Evolutionary conservation across 345 rosid genomes (phyloP).

Genomic region (Salix purpurea): DNA sequence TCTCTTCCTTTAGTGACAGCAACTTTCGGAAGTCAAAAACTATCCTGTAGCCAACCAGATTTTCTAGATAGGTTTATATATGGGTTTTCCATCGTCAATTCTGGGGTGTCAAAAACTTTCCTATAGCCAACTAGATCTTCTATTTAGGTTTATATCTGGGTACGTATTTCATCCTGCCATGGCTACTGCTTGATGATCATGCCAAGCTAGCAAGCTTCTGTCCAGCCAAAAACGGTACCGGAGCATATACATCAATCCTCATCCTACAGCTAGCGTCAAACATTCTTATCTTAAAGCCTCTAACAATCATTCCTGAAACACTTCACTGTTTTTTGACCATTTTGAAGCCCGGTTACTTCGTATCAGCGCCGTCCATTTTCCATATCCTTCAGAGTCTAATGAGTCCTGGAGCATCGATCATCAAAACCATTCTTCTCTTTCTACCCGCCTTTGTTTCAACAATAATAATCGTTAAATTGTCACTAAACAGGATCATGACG

Average conservation of each 20-base stretch:
- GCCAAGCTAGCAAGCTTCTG: neutral
- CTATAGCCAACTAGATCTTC: no score
- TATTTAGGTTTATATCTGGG: neutral
- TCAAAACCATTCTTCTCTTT: neutral
- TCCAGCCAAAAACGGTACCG: neutral
- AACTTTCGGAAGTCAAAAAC: neutral
- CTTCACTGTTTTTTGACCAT: neutral
- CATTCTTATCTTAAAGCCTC: neutral
- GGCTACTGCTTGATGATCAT: neutral
- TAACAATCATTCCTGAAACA: neutral
- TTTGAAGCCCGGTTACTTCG: neutral
- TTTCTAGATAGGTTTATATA: neutral
- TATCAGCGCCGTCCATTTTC: no score
- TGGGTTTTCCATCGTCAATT: neutral
- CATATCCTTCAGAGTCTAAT: no score
- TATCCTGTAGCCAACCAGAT: neutral
- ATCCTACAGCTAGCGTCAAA: neutral
- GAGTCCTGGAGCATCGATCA: no score
- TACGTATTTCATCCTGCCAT: neutral
- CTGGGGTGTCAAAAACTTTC: neutral
- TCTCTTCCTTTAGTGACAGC: neutral
- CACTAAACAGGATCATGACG: no score
- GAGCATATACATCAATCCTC: neutral
- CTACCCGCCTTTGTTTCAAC: neutral
- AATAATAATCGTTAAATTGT: no score